These are phyloP conservation scores for Holtermannia corniformis DNA, from an alignment of 768 basidiomycete species.

Conservation along the genomic window DNA sequence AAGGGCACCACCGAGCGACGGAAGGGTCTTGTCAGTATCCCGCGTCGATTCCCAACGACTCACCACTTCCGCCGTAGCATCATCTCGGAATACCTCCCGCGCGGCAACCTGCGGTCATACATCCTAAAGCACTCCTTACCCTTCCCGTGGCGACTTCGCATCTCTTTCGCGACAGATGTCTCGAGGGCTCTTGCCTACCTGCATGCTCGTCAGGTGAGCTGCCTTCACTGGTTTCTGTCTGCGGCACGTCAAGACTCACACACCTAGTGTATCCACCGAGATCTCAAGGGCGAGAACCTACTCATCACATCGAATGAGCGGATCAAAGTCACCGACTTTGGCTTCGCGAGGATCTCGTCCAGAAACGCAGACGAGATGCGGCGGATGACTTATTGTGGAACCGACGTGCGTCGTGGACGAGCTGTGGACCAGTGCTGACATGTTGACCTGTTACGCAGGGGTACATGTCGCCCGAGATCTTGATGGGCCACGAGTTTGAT, in stretches of 20 bases:
- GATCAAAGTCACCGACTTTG: constrained; percentile 97
- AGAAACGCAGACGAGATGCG: constrained; percentile 73
- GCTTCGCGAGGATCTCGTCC: constrained; percentile 88
- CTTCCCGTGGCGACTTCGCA: constrained; percentile 84
- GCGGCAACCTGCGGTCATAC: constrained; percentile 72
- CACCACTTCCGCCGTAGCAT: constrained; percentile 81
- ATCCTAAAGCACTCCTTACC: constrained; percentile 60
- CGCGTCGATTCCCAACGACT: constrained; percentile 44
- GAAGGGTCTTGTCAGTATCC: constrained; percentile 47
- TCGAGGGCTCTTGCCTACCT: constrained; percentile 93
- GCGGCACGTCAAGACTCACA: not conserved
- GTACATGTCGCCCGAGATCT: constrained; percentile 95
- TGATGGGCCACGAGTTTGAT: constrained; percentile 82
- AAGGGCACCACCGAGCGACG: constrained; percentile 29
- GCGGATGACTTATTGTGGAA: constrained; percentile 44
- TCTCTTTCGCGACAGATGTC: constrained; percentile 92
- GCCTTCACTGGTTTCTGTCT: not conserved
- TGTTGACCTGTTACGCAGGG: constrained; percentile 32
- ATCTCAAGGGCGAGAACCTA: constrained; percentile 95
- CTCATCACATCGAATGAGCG: constrained; percentile 90
- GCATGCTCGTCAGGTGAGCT: constrained; percentile 64
- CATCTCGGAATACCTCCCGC: constrained; percentile 75
- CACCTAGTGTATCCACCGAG: constrained; percentile 48
- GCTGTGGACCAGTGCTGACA: too few relatives aligned
- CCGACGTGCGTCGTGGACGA: constrained; percentile 61